A percentile compares a stretch with the other conserved stretches of the same genome.
phyloP scores from a whole-genome alignment of 2,329 filamentous ascomycete species.

The Fusarium ambrosium region DNA sequence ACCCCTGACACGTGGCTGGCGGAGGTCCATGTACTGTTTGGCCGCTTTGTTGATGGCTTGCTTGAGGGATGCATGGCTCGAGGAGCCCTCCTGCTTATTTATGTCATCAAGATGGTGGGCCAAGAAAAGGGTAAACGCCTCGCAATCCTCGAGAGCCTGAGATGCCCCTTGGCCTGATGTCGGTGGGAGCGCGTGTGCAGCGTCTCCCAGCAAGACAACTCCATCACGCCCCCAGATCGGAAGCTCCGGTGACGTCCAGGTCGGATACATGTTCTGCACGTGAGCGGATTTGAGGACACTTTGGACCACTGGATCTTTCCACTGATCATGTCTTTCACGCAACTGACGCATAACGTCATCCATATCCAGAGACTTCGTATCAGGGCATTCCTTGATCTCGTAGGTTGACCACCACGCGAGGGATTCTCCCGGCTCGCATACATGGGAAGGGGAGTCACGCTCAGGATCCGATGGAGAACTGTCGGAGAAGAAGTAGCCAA shows the following conservation, averaged over 20 bases:
- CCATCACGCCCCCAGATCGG: conserved; percentile 23
- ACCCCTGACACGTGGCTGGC: no score
- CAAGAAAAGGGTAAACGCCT: conserved; percentile 14
- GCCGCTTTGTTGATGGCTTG: conserved; percentile 16
- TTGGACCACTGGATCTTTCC: conserved; percentile 24
- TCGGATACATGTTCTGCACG: conserved; percentile 24
- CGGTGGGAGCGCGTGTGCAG: conserved; percentile 21
- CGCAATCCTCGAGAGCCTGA: conserved; percentile 21
- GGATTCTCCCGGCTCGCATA: conserved; percentile 16
- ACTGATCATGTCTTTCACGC: conserved; percentile 10
- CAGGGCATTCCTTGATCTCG: conserved; percentile 20
- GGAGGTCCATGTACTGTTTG: conserved; percentile 18
- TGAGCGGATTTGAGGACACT: conserved; percentile 1
- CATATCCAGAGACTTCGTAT: conserved; percentile 17
- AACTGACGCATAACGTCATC: conserved; percentile 14
- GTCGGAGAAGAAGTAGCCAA: conserved; percentile 24
- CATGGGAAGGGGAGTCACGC: conserved; percentile 21
- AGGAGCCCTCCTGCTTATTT: no score
- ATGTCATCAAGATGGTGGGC: not conserved
- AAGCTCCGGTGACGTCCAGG: conserved; percentile 22
- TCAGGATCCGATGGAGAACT: conserved; percentile 6
- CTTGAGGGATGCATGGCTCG: not conserved
- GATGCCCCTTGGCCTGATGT: conserved; percentile 26
- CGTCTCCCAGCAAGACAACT: conserved; percentile 19
- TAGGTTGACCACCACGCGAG: conserved; percentile 32